phyloP scores from a whole-genome alignment of 1,284 basidiomycete species.

The Ustilago tritici region DNA sequence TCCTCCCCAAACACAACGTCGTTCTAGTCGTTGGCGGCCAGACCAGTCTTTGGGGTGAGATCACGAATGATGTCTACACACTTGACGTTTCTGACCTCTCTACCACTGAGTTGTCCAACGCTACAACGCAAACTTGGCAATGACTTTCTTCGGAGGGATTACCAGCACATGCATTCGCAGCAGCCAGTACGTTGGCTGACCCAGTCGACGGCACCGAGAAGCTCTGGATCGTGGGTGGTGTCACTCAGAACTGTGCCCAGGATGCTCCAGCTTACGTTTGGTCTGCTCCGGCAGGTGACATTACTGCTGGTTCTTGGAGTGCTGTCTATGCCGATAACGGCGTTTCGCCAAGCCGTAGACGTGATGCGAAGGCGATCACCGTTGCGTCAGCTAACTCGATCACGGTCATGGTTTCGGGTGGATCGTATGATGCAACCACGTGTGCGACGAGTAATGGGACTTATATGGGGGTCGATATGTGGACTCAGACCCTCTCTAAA shows the following conservation, averaged over 20 bases:
- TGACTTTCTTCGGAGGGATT: conserved; percentile 36
- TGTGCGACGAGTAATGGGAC: conserved; percentile 27
- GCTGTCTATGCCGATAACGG: conserved; percentile 28
- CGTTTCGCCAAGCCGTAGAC: conserved; percentile 10
- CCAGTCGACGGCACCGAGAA: conserved; percentile 20
- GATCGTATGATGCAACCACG: conserved; percentile 22
- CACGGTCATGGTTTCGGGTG: conserved; percentile 38
- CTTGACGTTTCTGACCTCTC: conserved; percentile 53
- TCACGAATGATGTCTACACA: conserved; percentile 58
- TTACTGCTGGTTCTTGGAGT: conserved; percentile 28
- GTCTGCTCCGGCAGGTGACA: conserved; percentile 36
- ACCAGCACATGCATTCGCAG: conserved; percentile 56
- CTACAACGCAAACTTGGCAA: conserved; percentile 16
- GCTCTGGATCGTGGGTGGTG: conserved; percentile 63
- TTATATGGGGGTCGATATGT: conserved; percentile 42
- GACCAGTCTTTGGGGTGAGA: conserved; percentile 37
- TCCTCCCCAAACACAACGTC: conserved; percentile 31
- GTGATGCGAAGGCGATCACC: conserved; percentile 34
- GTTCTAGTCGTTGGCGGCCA: conserved; percentile 66
- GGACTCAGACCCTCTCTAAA: conserved; percentile 16
- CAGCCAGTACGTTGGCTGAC: conserved; percentile 24
- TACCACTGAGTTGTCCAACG: conserved; percentile 23
- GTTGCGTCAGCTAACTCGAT: conserved; percentile 19
- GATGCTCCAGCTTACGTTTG: conserved; percentile 48
- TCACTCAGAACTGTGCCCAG: conserved; percentile 56